Evolutionary conservation across 2,329 filamentous ascomycete species (phyloP), one percentile per base, ranked within the genome.

Genomic region (Emericellopsis atlantica): DNA sequence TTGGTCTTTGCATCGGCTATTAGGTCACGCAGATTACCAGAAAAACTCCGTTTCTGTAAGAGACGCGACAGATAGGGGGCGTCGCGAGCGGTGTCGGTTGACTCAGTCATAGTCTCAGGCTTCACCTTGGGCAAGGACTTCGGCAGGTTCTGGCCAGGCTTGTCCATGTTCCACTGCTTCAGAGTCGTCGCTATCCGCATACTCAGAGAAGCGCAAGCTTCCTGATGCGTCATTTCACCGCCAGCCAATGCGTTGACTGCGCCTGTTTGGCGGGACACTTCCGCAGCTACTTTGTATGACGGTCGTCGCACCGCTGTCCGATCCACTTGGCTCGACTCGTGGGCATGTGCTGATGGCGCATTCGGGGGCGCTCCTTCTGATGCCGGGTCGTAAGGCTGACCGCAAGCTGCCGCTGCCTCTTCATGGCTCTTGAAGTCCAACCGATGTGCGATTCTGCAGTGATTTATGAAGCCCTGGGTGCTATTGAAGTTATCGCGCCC

Each of bases 401-500:
- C 92, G 51, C 87, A 93, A 44, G 84, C 83, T 42, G 89, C 73
- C 29, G 90, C 92, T 46, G 92, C 92, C 54, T 89, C 86, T 59
- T 96, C 90, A 54, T 98, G 92, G 51, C 87, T 95, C 64, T 94
- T 90, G 68, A 89, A 96, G 48, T 93, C 88, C 44, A 86, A 76
- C 56, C 83, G 84, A 63, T 98, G 92, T 22, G 89, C 88, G 52
- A 98, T 96, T 43, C 92, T 87, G 58, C 90, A 96, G 57, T 98
- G 92, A 56, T 98, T 98, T 65, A 98, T 92, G 63, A 96, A 96
- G n/a, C 92, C 92, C 60, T 96, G 92, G 0, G 89, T 93, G 64
- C 89, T 96, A 42, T 84, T 89, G 55, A 96, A 96, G 59, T 95
- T 86, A 57, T 87, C 85, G 47, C 90, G 76, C 39, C 87, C 74